Percentiles rank a stretch among this genome's conserved stretches.
phyloP scores from a whole-genome alignment of 83 land plant species.

The Thuja plicata region DNA sequence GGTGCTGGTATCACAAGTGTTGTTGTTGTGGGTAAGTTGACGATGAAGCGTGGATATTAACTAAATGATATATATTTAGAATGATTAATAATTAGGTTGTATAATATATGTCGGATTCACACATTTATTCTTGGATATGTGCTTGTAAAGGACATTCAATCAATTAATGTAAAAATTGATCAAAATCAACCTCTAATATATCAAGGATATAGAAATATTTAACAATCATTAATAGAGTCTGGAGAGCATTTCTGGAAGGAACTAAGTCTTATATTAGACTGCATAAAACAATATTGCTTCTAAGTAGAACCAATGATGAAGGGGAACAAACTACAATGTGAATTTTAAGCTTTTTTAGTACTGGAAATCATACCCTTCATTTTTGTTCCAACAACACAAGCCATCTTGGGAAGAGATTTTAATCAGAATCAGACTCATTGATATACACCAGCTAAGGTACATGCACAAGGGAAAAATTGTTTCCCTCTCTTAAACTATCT shows the following conservation, averaged over 20 bases:
- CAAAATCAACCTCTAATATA: background rate
- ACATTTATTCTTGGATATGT: background rate
- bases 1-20: slow-evolving; percentile 53
- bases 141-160: background rate
- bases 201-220: background rate
- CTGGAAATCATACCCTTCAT: background rate
- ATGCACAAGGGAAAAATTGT: background rate
- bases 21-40: slow-evolving; percentile 56
- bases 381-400: background rate
- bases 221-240: background rate
- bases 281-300: background rate
- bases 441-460: background rate
- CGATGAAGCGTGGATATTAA: background rate
- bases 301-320: background rate
- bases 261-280: background rate
- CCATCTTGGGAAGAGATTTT: background rate
- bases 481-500: background rate
- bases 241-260: no score
- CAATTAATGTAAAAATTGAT: background rate
- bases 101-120: background rate
- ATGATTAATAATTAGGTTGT: background rate
- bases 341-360: background rate
- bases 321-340: background rate
- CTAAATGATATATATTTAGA: background rate
- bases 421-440: background rate